A percentile compares a stretch with the other conserved stretches of the same genome.
These are phyloP conservation scores for Leccinum colubrinum DNA, from an alignment of 1,284 basidiomycete genomes.

Conservation along the genomic window DNA sequence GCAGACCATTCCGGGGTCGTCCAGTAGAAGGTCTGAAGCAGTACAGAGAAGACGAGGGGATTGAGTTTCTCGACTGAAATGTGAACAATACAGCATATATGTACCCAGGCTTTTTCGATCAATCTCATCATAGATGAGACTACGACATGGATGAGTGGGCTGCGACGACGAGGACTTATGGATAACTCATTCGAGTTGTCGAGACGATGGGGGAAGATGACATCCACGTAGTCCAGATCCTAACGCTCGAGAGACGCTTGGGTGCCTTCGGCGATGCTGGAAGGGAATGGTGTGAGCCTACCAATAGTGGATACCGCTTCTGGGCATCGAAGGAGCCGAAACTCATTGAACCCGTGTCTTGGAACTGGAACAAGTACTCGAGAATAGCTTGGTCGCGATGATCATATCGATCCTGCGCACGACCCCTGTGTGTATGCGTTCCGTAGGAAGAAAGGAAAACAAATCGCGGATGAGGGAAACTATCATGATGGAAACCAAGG, in stretches of 20 bases:
- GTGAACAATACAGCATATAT: neutral
- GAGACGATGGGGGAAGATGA: constrained; percentile 57
- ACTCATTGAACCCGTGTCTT: constrained; percentile 59
- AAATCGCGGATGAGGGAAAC: neutral
- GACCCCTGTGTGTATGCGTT: constrained; percentile 46
- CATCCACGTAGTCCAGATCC: constrained; percentile 64
- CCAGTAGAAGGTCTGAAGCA: constrained; percentile 42
- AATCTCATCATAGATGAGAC: too few species aligned
- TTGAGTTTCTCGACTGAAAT: neutral
- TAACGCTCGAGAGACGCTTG: constrained; percentile 61
- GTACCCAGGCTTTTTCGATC: constrained; percentile 40
- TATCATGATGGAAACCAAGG: neutral
- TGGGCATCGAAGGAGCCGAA: neutral
- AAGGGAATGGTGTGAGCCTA: neutral
- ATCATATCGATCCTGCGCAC: constrained; percentile 67
- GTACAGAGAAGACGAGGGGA: neutral
- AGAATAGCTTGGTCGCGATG: constrained; percentile 46
- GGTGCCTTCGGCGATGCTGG: constrained; percentile 63
- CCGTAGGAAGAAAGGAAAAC: neutral
- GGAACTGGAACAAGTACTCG: constrained; percentile 39
- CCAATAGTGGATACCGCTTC: neutral
- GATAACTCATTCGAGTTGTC: constrained; percentile 40
- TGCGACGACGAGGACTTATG: neutral
- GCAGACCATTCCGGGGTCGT: constrained; percentile 61
- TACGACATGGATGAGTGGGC: neutral